A percentile compares a stretch with the other conserved stretches of the same genome.
phyloP scores from a whole-genome alignment of 2,329 filamentous ascomycete species.

The Fusarium falciforme region DNA sequence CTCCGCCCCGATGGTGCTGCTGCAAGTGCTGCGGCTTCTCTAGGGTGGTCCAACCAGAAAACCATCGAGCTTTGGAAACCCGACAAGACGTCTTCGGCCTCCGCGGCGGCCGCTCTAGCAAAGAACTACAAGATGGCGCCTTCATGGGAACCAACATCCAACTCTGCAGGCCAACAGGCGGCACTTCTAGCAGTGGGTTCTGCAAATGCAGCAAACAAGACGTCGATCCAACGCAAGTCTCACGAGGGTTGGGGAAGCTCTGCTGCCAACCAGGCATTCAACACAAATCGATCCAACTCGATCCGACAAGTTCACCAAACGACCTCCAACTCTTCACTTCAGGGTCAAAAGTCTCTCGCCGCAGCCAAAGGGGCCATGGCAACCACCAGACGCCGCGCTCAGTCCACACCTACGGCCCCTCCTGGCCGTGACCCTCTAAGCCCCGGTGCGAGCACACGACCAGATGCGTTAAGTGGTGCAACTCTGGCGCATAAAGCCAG shows the following conservation, averaged over 20 bases:
- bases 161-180: constrained; percentile 77
- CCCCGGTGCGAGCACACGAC: constrained; percentile 57
- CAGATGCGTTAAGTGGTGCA: constrained; percentile 80
- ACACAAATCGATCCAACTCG: constrained; percentile 49
- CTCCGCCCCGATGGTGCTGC: constrained; percentile 68
- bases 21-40: constrained; percentile 78
- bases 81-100: constrained; percentile 64
- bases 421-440: constrained; percentile 30
- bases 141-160: constrained; percentile 71
- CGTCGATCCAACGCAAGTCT: constrained; percentile 30
- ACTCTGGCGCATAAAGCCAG: constrained; percentile 71
- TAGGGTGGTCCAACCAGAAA: constrained; percentile 79
- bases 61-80: constrained; percentile 75
- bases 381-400: constrained; percentile 69
- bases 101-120: constrained; percentile 56
- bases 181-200: constrained; percentile 71
- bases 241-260: constrained; percentile 69
- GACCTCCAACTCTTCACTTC: constrained; percentile 54
- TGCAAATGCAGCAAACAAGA: constrained; percentile 47
- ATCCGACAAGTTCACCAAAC: constrained; percentile 33
- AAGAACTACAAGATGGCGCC: constrained; percentile 59
- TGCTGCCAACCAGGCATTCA: constrained; percentile 75
- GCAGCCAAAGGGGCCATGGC: constrained; percentile 84
- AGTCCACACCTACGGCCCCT: constrained; percentile 67
- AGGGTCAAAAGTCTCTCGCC: constrained; percentile 73